Conservation (phyloP, 176 grass and related monocot species). For the Musa itinerans region DNA sequence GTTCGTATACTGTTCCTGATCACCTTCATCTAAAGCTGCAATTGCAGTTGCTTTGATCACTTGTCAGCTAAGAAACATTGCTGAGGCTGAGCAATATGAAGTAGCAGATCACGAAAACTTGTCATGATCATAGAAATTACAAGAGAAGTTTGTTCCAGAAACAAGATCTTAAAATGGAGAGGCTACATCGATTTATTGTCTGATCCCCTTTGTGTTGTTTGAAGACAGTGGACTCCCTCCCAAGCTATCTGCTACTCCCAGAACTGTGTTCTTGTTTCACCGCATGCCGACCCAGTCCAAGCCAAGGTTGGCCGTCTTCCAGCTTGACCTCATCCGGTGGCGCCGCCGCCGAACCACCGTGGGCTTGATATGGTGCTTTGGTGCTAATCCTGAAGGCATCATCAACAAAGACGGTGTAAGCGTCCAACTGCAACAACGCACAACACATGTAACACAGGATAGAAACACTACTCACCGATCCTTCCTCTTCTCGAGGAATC, state of each 20-base stretch:
- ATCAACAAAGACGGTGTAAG: neutral
- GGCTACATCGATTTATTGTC: too few relatives aligned
- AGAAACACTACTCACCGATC: slow-evolving; percentile 1
- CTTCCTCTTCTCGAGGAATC: slow-evolving; percentile 23
- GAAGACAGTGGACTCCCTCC: neutral
- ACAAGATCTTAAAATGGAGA: neutral
- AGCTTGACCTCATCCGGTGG: neutral
- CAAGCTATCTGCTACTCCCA: slow-evolving; percentile 4
- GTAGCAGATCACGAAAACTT: neutral
- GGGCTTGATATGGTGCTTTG: slow-evolving; percentile 16
- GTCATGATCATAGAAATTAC: neutral
- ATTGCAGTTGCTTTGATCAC: too few relatives aligned
- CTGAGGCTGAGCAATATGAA: neutral
- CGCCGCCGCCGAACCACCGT: neutral
- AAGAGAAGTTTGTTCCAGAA: neutral
- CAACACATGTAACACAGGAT: neutral
- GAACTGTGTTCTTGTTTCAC: neutral
- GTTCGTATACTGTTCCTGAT: neutral
- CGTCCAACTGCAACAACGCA: neutral
- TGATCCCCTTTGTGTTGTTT: neutral
- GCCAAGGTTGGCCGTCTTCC: slow-evolving; percentile 1
- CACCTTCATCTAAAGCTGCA: too few relatives aligned
- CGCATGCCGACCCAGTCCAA: slow-evolving; percentile 8
- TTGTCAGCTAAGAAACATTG: too few relatives aligned
- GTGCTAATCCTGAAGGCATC: slow-evolving; percentile 3